Evolutionary conservation across 2,329 filamentous ascomycete species (phyloP), one percentile per base, ranked within the genome.

Genomic region (Pestalotiopsis sp.): DNA sequence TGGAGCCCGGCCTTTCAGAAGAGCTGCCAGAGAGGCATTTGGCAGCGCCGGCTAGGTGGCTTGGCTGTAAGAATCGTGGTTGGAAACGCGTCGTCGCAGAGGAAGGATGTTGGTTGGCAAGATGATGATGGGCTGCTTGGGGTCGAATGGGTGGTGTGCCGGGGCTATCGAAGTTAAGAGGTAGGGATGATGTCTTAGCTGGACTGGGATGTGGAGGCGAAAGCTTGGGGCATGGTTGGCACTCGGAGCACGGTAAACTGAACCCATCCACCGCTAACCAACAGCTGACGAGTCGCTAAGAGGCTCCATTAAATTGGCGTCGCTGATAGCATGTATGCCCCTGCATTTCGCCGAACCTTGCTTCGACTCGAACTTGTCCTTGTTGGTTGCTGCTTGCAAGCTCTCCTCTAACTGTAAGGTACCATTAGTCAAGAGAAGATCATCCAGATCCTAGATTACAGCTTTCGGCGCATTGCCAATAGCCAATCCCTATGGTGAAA

Each of bases 131-230:
- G 45, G 45, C 45, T 52, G 31, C 31, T 52, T 20, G 45, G 45
- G 45, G 45, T 52, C 20, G 17, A n/a, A 52, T 52, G 45, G 45
- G 17, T 17, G 17, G 45, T 20, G 14, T n/a, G 9, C 23, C 17
- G 27, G 23, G 57, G 12, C 23, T 27, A 59, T 59, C 23, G 57
- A 59, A 36, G 23, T 36, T 27, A 59, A 27, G 45, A 59, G 63
- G 63, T 66, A 66, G 63, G 63, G 63, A 66, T 66, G 45, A 66
- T 66, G 63, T 66, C 36, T 45, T 45, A 52, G 41, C 57, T 59
- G 57, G 57, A 65, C 62, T 23, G 49, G 41, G 62, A 65, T 65
- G 25, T 52, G 57, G 45, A 52, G 45, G 45, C 45, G 45, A 52
- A 59, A 27, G 57, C 27, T 27, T 59, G 57, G 23, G 23, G 57